phyloP scores from a whole-genome alignment of 164 flowering plant species.

The Umbilicus rupestris region DNA sequence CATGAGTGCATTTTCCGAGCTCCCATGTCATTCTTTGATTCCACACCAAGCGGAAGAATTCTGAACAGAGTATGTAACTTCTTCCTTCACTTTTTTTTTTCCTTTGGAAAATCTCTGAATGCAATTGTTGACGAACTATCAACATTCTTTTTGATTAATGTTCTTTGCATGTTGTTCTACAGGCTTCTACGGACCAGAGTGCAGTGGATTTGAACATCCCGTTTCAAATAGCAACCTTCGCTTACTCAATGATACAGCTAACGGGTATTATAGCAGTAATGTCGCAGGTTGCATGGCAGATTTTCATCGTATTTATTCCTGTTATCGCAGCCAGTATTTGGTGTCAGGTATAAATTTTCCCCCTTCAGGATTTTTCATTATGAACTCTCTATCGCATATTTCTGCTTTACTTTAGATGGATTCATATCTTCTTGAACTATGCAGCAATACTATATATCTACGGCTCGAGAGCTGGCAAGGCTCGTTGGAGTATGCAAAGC shows the following conservation, averaged over 20 bases:
- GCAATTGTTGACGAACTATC: neutral
- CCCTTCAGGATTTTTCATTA: neutral
- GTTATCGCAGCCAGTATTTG: conserved; percentile 51
- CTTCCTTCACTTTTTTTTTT: neutral
- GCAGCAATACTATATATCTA: conserved; percentile 62
- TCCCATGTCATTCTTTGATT: conserved; percentile 92
- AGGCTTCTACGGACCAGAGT: conserved; percentile 97
- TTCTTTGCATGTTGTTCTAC: neutral
- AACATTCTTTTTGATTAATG: neutral
- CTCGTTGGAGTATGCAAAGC: conserved; percentile 62
- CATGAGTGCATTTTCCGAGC: conserved; percentile 77
- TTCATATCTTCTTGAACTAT: neutral
- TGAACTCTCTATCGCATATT: neutral
- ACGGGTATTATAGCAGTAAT: conserved; percentile 77
- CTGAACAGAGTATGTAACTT: conserved; percentile 56
- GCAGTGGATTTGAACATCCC: conserved; percentile 57
- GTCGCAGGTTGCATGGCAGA: conserved; percentile 91
- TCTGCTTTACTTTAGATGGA: neutral
- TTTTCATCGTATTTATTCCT: conserved; percentile 74
- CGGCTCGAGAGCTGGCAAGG: conserved; percentile 73
- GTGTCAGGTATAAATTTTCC: conserved; percentile 54
- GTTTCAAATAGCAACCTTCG: conserved; percentile 31
- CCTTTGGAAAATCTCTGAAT: no score
- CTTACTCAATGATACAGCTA: conserved; percentile 52
- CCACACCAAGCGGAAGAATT: conserved; percentile 91